phyloP scores from a whole-genome alignment of 1,284 basidiomycete genomes.

The Takashimella koratensis region DNA sequence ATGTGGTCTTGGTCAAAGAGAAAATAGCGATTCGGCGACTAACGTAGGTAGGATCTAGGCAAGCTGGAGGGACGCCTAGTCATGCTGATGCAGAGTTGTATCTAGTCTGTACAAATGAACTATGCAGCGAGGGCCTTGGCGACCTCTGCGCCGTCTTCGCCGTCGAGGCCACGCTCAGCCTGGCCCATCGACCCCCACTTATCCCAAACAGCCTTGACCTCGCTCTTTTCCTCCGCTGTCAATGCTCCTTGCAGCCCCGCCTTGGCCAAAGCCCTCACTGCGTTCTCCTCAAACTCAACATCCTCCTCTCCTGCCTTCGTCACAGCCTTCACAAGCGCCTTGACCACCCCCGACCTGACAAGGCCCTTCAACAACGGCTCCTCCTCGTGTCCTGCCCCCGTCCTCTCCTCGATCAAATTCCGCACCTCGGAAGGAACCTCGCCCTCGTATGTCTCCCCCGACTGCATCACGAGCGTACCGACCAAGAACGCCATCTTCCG shows the following conservation, averaged over 20 bases:
- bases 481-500: constrained; percentile 84
- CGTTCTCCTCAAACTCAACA: constrained; percentile 75
- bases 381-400: constrained; percentile 15
- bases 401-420: constrained; percentile 28
- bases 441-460: constrained; percentile 51
- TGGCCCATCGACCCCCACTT: constrained; percentile 32
- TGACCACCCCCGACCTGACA: constrained; percentile 15
- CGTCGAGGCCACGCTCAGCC: constrained; percentile 36
- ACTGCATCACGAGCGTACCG: constrained; percentile 69
- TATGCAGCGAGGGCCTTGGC: not conserved
- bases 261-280: constrained; percentile 57
- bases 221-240: constrained; percentile 35
- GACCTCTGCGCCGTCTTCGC: constrained; percentile 29
- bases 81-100: no score
- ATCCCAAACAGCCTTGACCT: constrained; percentile 30
- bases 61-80: no score
- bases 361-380: constrained; percentile 30
- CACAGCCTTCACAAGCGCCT: constrained; percentile 19
- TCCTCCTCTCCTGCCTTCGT: constrained; percentile 72
- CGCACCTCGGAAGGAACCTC: constrained; percentile 43
- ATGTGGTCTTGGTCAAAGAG: no score
- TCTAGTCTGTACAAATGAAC: no score
- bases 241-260: constrained; percentile 41
- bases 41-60: no score
- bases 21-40: no score